These are phyloP conservation scores for Phytopythium cucurbitacearum DNA, from an alignment of 352 stramenopile species.

Conservation along the genomic window DNA sequence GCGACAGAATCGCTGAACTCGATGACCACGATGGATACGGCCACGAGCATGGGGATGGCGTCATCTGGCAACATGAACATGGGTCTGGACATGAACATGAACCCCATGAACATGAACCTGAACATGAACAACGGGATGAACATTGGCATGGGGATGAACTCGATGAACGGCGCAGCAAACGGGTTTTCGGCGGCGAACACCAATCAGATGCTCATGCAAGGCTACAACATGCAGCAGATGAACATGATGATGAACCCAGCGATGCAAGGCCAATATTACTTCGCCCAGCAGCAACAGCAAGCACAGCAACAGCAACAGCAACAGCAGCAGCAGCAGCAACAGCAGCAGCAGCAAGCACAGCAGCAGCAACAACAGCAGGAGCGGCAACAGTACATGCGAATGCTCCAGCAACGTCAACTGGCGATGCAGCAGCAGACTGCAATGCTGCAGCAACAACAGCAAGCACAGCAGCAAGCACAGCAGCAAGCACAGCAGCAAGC, in stretches of 20 bases:
- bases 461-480: constrained; percentile 35
- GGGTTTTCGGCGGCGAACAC: constrained; percentile 42
- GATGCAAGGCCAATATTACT: constrained; percentile 56
- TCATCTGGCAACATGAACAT: constrained; percentile 25
- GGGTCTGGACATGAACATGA: constrained; percentile 55
- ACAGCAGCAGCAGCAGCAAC: constrained; percentile 23
- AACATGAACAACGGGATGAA: constrained; percentile 36
- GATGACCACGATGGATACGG: constrained; percentile 32
- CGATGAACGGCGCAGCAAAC: constrained; percentile 46
- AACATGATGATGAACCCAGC: constrained; percentile 73
- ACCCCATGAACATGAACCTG: constrained; percentile 46
- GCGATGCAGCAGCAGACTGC: constrained; percentile 29
- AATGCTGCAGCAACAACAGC: constrained; percentile 27
- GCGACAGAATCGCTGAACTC: constrained; percentile 51
- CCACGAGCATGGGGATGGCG: constrained; percentile 21
- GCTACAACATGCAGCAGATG: constrained; percentile 62
- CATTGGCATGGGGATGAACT: constrained; percentile 50
- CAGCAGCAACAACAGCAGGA: constrained; percentile 49
- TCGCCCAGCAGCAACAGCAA: constrained; percentile 68
- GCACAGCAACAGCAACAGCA: constrained; percentile 54
- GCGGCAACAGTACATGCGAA: constrained; percentile 57
- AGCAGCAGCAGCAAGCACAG: constrained; percentile 52
- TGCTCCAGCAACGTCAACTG: constrained; percentile 42
- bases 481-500: constrained; percentile 22
- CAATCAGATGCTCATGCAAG: constrained; percentile 67